Conservation (phyloP, 371 early-diverging fungal genomes). For the Syncephalis plumigaleata region DNA sequence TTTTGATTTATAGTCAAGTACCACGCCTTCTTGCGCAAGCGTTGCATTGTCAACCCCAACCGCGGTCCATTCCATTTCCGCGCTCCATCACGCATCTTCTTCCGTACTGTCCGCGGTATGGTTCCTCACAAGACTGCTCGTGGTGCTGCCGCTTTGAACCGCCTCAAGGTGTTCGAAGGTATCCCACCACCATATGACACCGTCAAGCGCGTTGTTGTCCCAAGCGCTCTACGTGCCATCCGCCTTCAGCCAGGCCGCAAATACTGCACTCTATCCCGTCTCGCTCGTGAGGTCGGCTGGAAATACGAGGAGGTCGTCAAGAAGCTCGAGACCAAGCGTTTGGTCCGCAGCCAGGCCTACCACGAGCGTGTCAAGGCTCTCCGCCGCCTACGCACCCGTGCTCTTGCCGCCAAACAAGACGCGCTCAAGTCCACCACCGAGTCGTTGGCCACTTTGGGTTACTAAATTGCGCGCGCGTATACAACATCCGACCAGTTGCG, state of each 20-base stretch:
- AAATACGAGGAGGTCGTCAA: constrained; percentile 95
- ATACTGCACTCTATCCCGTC: constrained; percentile 87
- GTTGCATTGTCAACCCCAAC: constrained; percentile 95
- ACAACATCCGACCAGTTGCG: not conserved
- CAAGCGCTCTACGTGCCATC: constrained; percentile 92
- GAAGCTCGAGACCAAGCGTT: constrained; percentile 94
- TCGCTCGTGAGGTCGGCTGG: constrained; percentile 98
- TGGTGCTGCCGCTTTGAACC: constrained; percentile 93
- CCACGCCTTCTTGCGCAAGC: constrained; percentile 96
- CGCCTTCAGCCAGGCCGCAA: constrained; percentile 94
- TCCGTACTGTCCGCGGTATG: constrained; percentile 98
- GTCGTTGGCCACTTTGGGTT: constrained; percentile 32
- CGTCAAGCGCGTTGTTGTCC: constrained; percentile 92
- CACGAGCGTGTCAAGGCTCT: constrained; percentile 83
- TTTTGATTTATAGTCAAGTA: constrained; percentile 69
- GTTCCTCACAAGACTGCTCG: constrained; percentile 97
- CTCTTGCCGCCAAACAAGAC: constrained; percentile 26
- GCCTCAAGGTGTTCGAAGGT: constrained; percentile 98
- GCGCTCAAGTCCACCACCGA: constrained; percentile 31
- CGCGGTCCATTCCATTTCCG: constrained; percentile 98
- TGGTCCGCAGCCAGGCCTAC: constrained; percentile 82
- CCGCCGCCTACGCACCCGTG: constrained; percentile 32
- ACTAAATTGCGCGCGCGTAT: constrained; percentile 16
- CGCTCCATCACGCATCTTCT: constrained; percentile 97
- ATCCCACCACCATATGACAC: constrained; percentile 96